Conservation (phyloP, 2,329 filamentous ascomycete species). For the Metarhizium guizhouense region DNA sequence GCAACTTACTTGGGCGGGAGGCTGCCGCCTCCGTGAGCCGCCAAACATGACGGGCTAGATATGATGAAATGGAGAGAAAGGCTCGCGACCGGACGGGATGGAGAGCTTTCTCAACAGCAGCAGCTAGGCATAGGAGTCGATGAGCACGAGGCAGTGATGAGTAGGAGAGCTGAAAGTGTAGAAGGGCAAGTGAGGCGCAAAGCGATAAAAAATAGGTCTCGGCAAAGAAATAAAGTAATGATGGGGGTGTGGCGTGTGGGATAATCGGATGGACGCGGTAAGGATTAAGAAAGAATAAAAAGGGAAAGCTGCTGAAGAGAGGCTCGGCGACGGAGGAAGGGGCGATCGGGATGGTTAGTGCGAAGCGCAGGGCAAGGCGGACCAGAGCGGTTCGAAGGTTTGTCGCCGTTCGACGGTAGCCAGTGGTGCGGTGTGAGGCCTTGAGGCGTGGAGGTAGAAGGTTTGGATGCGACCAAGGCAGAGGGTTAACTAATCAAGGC, state of each 20-base stretch:
- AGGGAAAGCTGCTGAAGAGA: conserved; percentile 9
- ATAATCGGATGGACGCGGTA: not conserved
- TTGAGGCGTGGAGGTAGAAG: not conserved
- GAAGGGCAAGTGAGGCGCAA: not conserved
- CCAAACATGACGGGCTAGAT: conserved; percentile 34
- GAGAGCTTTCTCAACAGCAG: conserved; percentile 10
- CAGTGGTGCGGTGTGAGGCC: not conserved
- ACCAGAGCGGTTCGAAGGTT: not conserved
- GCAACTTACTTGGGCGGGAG: conserved; percentile 37
- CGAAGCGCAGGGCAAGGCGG: conserved; percentile 6
- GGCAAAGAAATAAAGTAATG: not conserved
- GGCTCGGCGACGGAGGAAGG: conserved; percentile 5
- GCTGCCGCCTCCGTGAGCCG: conserved; percentile 39
- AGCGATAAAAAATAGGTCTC: not conserved
- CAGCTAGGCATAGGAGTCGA: conserved; percentile 7
- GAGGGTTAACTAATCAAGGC: not conserved
- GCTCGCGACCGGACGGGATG: not conserved
- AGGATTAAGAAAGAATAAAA: not conserved
- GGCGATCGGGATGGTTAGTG: conserved; percentile 2
- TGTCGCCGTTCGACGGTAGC: not conserved
- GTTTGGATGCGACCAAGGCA: not conserved
- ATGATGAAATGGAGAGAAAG: not conserved
- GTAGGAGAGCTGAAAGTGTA: not conserved
- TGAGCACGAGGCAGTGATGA: conserved; percentile 1
- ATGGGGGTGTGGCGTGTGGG: not conserved